phyloP scores from a whole-genome alignment of 495 filamentous ascomycete genomes.

The Pseudoneurospora amorphoporcata region DNA sequence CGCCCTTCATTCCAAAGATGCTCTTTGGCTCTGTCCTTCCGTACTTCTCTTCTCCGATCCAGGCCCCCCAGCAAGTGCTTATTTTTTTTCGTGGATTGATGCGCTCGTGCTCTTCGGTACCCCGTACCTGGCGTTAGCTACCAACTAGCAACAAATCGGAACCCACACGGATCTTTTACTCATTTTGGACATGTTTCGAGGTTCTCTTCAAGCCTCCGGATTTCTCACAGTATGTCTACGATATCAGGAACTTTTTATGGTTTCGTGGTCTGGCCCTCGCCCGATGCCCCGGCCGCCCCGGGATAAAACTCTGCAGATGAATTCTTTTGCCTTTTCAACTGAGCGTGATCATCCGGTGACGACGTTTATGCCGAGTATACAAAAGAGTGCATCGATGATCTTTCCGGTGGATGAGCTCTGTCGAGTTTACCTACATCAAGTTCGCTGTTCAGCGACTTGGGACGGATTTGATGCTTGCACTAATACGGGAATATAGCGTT shows the following conservation, averaged over 20 bases:
- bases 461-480: background rate
- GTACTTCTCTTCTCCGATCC: background rate
- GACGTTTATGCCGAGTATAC: background rate
- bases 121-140: background rate
- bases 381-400: background rate
- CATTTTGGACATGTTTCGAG: background rate
- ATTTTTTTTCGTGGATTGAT: background rate
- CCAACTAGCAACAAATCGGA: background rate
- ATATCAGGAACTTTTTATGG: background rate
- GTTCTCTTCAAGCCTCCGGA: background rate
- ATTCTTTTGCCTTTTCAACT: background rate
- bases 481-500: background rate
- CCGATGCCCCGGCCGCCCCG: background rate
- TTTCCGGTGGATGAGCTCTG: background rate
- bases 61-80: background rate
- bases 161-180: background rate
- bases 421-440: background rate
- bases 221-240: background rate
- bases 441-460: background rate
- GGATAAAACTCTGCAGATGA: background rate
- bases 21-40: too few species aligned
- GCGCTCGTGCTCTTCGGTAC: background rate
- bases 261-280: background rate
- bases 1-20: too few species aligned
- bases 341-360: background rate